Percentiles rank a stretch among this genome's conserved stretches.
These are phyloP conservation scores for Leccinum solheimii DNA, from an alignment of 1,284 basidiomycete genomes.

Conservation along the genomic window DNA sequence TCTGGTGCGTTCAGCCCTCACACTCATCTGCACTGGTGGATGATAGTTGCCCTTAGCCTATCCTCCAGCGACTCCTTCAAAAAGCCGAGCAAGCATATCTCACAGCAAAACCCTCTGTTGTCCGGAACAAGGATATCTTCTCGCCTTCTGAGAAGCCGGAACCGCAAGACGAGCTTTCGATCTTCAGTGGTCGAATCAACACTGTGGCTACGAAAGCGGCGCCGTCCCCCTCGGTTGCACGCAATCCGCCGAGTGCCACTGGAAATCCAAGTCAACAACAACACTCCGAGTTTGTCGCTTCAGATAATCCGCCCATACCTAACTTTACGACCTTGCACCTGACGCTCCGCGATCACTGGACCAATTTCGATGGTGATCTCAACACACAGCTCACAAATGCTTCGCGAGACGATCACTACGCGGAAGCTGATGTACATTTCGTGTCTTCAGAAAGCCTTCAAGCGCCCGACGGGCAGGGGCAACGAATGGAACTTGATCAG, in stretches of 20 bases:
- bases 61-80: constrained; percentile 55
- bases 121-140: constrained; percentile 57
- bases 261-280: not conserved
- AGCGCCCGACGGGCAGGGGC: not conserved
- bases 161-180: constrained; percentile 62
- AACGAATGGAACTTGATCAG: constrained; percentile 12
- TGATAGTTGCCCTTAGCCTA: constrained; percentile 44
- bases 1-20: constrained; percentile 43
- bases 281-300: not conserved
- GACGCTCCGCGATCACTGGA: constrained; percentile 57
- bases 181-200: constrained; percentile 71
- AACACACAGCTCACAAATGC: constrained; percentile 54
- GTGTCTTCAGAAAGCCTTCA: constrained; percentile 19
- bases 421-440: constrained; percentile 39
- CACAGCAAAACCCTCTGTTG: constrained; percentile 45
- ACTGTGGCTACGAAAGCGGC: constrained; percentile 49
- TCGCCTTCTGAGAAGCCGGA: constrained; percentile 41
- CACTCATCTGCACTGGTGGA: not conserved
- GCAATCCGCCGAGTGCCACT: not conserved
- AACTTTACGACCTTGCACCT: constrained; percentile 56
- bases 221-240: constrained; percentile 11
- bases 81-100: constrained; percentile 60
- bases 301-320: constrained; percentile 2
- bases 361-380: constrained; percentile 58
- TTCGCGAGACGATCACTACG: constrained; percentile 35